Conservation (phyloP, 2,329 filamentous ascomycete species). For the Macrophomina tecta region DNA sequence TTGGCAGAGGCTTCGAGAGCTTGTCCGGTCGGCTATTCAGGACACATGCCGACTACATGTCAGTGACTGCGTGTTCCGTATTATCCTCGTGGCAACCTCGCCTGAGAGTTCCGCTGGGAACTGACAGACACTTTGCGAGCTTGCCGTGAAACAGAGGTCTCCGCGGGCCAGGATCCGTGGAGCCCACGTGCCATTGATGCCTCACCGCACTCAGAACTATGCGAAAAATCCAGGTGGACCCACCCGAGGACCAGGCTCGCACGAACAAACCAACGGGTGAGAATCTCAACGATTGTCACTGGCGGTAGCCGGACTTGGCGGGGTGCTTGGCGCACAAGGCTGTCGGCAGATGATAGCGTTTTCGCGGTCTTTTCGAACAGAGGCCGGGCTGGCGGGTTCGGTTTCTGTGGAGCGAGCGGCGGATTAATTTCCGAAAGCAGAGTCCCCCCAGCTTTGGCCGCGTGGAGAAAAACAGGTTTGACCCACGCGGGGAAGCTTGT, state of each 20-base stretch:
- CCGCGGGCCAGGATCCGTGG: neutral
- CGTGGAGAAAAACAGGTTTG: constrained; percentile 18
- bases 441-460: constrained; percentile 10
- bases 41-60: neutral
- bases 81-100: too few species aligned
- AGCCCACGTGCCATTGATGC: neutral
- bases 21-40: constrained; percentile 15
- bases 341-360: constrained; percentile 21
- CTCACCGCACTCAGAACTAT: constrained; percentile 6
- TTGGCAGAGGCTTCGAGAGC: constrained; percentile 23
- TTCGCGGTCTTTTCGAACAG: neutral
- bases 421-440: constrained; percentile 21
- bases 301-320: constrained; percentile 11
- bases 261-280: neutral
- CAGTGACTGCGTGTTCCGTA: neutral
- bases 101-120: neutral
- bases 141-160: neutral
- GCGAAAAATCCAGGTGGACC: constrained; percentile 2
- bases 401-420: constrained; percentile 4
- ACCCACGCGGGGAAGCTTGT: constrained; percentile 23
- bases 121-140: neutral
- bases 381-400: neutral
- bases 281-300: neutral
- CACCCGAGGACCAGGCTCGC: neutral
- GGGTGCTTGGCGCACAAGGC: neutral